Base-by-base conservation (phyloP, 768 basidiomycete species). In the Mycena maculata region DNA sequence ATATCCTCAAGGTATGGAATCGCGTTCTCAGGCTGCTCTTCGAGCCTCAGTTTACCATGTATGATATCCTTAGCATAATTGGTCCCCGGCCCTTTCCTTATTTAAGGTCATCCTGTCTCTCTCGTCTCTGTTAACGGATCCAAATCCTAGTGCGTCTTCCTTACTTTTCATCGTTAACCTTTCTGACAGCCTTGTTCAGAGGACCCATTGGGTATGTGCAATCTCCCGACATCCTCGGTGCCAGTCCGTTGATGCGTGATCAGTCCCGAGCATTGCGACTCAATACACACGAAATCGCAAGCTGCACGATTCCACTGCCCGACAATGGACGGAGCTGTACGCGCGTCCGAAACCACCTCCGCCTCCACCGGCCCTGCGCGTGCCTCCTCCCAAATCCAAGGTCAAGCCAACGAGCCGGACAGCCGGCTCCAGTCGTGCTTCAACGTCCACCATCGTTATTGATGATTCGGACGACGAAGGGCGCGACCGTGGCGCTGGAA, bases 21-120 rank as follows among this genome's bases (percentile, higher is more conserved):
- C 13, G 13, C 13, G 33, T 6, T 36, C 33, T 36, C 33, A 6
- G 13, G 33, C 6, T 36, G 33, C 13, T 7, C 33, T 13, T 36
- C 8, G 8, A 36, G n/a, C n/a, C n/a, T n/a, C n/a, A 36, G 33
- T 36, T 36, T 13, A 36, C 33, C 8, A 13, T 36, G 8, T 13
- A n/a, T n/a, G n/a, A 13, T 13, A 36, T 36, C 33, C 13, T 36
- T 13, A 36, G 81, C 86, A 89, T 74, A 92, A 94, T 73, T 98
- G 96, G 96, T 96, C 94, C 1, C 96, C 96, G 9, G 96, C 96
- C 2, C 79, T 98, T 23, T 96, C 95, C 3, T 83, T 98, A 52
- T 96, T 93, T 85, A 98, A 98, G 82, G 93, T 97, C 74, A 90
- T 98, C 79, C 87, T 98, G 22, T 96, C 95, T 28, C 86, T 98